These are phyloP conservation scores for Coemansia sp. DNA, from an alignment of 192 early-diverging fungal species.

Conservation along the genomic window DNA sequence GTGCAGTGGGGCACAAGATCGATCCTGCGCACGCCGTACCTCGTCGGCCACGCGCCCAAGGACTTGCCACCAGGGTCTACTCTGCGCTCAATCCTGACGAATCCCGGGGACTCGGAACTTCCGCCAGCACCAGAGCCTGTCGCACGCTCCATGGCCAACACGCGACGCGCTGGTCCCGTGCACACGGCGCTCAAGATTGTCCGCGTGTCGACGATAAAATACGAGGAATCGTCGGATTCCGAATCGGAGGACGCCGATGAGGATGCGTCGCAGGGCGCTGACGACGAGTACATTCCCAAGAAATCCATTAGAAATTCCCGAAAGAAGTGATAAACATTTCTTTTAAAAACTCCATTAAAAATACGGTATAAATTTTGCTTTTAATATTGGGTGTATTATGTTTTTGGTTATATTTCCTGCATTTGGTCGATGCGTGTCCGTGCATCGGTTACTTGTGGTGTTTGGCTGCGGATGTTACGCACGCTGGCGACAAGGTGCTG, in stretches of 20 bases:
- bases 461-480: slow-evolving; percentile 65
- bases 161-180: neutral
- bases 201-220: slow-evolving; percentile 32
- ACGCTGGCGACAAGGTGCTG: slow-evolving; percentile 54
- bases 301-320: slow-evolving; percentile 12
- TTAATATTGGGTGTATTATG: slow-evolving; percentile 1
- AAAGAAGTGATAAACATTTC: neutral
- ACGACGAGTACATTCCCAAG: slow-evolving; percentile 16
- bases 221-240: slow-evolving; percentile 12
- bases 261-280: slow-evolving; percentile 3
- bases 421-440: slow-evolving; percentile 32
- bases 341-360: neutral
- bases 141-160: neutral
- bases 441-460: slow-evolving; percentile 55
- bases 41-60: slow-evolving; percentile 7
- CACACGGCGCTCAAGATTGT: slow-evolving; percentile 10
- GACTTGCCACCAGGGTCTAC: neutral
- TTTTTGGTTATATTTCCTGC: neutral
- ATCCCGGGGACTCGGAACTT: neutral
- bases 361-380: too few species aligned
- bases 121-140: neutral
- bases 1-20: slow-evolving; percentile 38
- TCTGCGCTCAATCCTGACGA: neutral
- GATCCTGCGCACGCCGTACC: slow-evolving; percentile 13
- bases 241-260: slow-evolving; percentile 11